Base-by-base conservation (phyloP, 306 rosid species). In the Castanopsis chinensis region DNA sequence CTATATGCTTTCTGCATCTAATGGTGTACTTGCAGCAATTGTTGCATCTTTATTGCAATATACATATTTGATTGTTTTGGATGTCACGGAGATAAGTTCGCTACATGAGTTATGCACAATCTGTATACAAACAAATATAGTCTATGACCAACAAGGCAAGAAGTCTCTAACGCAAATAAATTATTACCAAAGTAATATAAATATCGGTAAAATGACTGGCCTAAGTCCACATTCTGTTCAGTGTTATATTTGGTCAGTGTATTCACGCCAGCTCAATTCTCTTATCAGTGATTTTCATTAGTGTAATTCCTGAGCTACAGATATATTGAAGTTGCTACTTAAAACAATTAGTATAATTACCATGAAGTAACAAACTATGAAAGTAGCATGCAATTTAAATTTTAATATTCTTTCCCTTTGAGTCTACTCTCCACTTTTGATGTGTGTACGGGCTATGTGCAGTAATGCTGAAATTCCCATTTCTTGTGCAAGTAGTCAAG, bases 391-490 rank as follows among this genome's bases (percentile, higher is more conserved):
- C 17, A 8, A 6, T 43, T 43, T 45, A 5, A 71, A 49, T 23
- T 51, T 51, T 52, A 21, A 30, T 14, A 64, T 21, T 64, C 27
- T 74, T 43, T 79, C 7, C 4, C 10, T 58, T 25, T 54, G 13
- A 55, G 73, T 79, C 13, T 72, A 72, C 28, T 27, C 1, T 49
- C 21, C 20, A 67, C 73, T 19, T 76, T 76, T 88, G 79, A 83
- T 73, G 76, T 63, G 67, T 80, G 33, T 12, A 17, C 71, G 80
- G 63, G 25, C 45, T 74, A 15, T 83, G 63, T 78, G 80, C 92
- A 95, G 99, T 77, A 84, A 95, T 85, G 92, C 92, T 10, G 83
- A 86, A 76, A 86, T 92, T 83, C 96, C 96, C 59, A 76, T 95
- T 80, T 90, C 93, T 83, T 85, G 80, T 51, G 92, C 98, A 78